phyloP scores from a whole-genome alignment of 148 eudicot genomes.

The Amaranthus palmeri region DNA sequence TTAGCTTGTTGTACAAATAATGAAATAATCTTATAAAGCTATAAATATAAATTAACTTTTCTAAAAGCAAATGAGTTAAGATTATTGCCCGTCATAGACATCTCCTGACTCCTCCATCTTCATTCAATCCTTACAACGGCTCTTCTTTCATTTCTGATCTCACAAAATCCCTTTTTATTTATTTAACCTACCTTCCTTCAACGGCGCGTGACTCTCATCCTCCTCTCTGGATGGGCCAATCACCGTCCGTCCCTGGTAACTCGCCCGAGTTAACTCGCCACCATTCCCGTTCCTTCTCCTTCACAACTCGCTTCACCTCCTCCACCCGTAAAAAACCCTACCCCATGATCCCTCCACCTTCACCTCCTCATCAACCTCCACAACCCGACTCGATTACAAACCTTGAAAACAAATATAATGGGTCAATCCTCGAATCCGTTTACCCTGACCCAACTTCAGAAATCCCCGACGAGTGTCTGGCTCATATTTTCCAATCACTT shows the following conservation, averaged over 20 bases:
- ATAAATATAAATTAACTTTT: too few species aligned
- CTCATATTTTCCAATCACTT: constrained; percentile 38
- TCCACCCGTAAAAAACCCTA: neutral
- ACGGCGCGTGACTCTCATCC: constrained; percentile 20
- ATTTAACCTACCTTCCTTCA: neutral
- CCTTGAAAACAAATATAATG: neutral
- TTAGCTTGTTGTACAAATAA: too few species aligned
- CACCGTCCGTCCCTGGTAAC: constrained; percentile 16
- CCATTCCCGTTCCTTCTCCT: constrained; percentile 20
- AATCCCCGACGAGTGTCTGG: constrained; percentile 51
- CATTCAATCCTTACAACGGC: constrained; percentile 12
- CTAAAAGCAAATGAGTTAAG: too few species aligned
- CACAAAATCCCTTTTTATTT: neutral
- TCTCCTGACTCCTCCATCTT: neutral
- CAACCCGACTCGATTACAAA: neutral
- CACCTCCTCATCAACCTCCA: neutral
- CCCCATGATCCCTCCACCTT: constrained; percentile 2
- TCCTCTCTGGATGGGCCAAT: constrained; percentile 31
- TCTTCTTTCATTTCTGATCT: neutral
- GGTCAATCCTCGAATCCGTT: neutral
- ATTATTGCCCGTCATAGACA: neutral
- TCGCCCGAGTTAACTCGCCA: constrained; percentile 25
- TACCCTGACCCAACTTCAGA: constrained; percentile 26
- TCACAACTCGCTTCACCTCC: constrained; percentile 16
- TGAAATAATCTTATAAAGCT: too few species aligned